Evolutionary conservation across 2,329 filamentous ascomycete species (phyloP), one percentile per base, ranked within the genome.

Genomic region (Emydomyces testavorans): DNA sequence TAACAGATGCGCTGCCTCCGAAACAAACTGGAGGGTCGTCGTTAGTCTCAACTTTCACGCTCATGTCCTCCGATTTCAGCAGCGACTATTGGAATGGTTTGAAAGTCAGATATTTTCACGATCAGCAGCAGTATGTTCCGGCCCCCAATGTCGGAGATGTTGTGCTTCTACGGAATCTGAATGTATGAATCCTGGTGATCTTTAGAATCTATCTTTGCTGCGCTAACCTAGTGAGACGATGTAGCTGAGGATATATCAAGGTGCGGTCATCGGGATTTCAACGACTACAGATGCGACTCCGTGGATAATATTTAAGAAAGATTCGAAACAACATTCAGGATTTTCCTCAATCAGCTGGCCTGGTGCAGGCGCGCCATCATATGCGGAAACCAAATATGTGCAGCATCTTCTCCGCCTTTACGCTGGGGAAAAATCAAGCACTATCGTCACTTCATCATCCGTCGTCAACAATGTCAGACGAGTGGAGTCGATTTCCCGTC

Each of bases 1-100:
- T 90, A 2, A 76, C 78, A 44, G 84, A 90, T 56, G 73, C 72
- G 41, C 72, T 77, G 49, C 63, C 71, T 0, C 75, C 78, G 1
- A 70, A 68, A 0, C 48, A 60, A 8, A 79, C 79, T 1, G 67
- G 52, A 46, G 73, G 75, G 18, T 57, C 61, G 20, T 81, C 84
- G 73, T 75, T 64, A 56, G 83, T 82, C 62, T 76, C 74, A 51
- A 72, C 73, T 18, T 66, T 86, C 28, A 75, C 71, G 1, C 60
- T 88, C 3, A 76, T 70, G 56, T 83, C 88, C 58, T 58, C 66
- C 8, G 65, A 71, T 6, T 67, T 79, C 48, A 62, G 71, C 35
- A 62, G 66, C 3, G 53, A 58, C 21, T 58, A 62, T 10, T 65
- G 62, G 76, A 41, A 56, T 52, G 56, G 71, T 11, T 57, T 69